phyloP scores from a whole-genome alignment of 768 basidiomycete species.

The Leccinum variicolor region DNA sequence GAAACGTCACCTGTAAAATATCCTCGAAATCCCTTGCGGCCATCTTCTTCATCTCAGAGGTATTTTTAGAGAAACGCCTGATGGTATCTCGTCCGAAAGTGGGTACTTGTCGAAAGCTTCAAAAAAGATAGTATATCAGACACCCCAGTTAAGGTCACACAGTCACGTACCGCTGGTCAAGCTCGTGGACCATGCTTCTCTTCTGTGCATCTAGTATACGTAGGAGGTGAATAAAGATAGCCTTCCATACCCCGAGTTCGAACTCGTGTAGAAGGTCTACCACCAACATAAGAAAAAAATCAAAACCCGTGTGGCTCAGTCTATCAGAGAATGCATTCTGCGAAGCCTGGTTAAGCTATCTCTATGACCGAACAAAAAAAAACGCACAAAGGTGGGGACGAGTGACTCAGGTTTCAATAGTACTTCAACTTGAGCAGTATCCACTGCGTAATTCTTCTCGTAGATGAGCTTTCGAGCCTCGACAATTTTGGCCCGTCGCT shows the following conservation, averaged over 20 bases:
- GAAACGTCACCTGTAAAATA: neutral
- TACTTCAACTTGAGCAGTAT: neutral
- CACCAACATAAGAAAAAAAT: neutral
- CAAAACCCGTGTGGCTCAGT: neutral
- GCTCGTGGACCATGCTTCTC: no score
- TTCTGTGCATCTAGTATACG: no score
- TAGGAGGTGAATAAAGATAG: no score
- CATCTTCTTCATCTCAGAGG: no score
- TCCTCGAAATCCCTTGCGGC: no score
- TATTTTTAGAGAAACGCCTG: neutral
- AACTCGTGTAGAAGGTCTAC: neutral
- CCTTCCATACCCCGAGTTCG: neutral
- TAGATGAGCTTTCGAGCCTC: neutral
- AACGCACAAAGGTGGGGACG: neutral
- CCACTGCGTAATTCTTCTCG: neutral
- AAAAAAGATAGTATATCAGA: no score
- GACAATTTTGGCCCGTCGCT: neutral
- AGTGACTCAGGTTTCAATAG: neutral
- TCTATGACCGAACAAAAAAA: neutral
- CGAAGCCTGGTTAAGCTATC: neutral
- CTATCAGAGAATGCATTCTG: neutral
- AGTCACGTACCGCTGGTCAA: no score
- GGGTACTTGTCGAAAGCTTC: neutral
- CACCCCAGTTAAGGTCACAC: no score
- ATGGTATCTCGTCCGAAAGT: neutral